A percentile compares a stretch with the other conserved stretches of the same genome.
Evolutionary conservation across 2,329 filamentous ascomycete genomes (phyloP).

Genomic region (Colletotrichum salicis): DNA sequence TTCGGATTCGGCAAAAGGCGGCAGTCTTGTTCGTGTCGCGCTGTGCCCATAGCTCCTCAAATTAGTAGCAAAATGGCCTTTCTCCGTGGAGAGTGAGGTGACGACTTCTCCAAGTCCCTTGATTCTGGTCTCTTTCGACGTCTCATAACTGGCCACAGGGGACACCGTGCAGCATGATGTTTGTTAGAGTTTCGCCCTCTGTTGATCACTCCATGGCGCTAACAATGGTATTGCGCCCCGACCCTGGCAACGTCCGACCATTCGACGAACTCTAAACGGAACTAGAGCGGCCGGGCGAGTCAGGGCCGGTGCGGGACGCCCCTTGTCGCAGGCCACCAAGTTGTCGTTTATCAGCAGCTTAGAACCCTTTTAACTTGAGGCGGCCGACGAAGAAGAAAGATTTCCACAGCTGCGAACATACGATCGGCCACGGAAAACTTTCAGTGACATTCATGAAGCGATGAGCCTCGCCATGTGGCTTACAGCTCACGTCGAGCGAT

Average conservation of each 20-base stretch:
- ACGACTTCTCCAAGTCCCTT: background rate
- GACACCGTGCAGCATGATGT: background rate
- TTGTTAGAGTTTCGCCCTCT: background rate
- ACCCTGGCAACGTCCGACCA: conserved; percentile 18
- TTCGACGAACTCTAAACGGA: conserved; percentile 21
- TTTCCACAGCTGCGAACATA: background rate
- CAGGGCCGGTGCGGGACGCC: conserved; percentile 5
- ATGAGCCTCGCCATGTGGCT: conserved; percentile 18
- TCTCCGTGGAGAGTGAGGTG: background rate
- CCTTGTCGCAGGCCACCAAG: background rate
- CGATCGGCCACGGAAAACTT: background rate
- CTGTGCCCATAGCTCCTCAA: background rate
- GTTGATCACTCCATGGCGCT: background rate
- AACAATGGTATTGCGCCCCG: conserved; percentile 8
- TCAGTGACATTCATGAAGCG: background rate
- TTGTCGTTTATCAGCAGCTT: conserved; percentile 21
- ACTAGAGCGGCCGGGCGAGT: conserved; percentile 17
- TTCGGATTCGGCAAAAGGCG: background rate
- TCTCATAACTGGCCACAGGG: background rate
- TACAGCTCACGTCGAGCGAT: conserved; percentile 17
- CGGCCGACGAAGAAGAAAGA: background rate
- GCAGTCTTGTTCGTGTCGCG: background rate
- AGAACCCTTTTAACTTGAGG: background rate
- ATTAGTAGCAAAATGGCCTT: background rate
- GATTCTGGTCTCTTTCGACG: background rate